A percentile compares a stretch with the other conserved stretches of the same genome.
These are phyloP conservation scores for Dothideomycetes sp. DNA, from an alignment of 2,329 filamentous ascomycete genomes.

Conservation along the genomic window DNA sequence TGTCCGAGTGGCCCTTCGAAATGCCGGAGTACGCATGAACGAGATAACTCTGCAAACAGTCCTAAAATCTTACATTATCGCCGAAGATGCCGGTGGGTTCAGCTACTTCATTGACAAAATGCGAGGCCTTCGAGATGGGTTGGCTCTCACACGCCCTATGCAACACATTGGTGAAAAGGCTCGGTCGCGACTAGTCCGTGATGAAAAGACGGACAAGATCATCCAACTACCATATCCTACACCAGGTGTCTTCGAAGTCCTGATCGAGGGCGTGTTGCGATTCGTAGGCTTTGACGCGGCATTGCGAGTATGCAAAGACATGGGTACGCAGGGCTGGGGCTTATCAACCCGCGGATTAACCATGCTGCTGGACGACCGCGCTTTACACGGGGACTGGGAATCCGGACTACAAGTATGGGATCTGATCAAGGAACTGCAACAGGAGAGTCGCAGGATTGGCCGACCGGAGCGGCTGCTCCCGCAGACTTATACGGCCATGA, in stretches of 20 bases:
- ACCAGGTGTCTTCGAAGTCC: constrained; percentile 34
- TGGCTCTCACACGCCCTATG: constrained; percentile 33
- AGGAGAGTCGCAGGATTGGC: not conserved
- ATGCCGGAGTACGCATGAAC: constrained; percentile 36
- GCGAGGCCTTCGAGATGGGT: constrained; percentile 30
- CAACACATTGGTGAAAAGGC: constrained; percentile 26
- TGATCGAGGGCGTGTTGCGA: constrained; percentile 35
- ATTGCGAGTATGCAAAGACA: constrained; percentile 32
- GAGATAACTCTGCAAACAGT: constrained; percentile 35
- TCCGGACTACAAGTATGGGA: constrained; percentile 33
- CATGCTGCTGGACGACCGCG: constrained; percentile 33
- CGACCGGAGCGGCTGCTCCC: constrained; percentile 15
- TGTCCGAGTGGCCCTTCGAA: constrained; percentile 23
- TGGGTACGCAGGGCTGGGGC: constrained; percentile 39
- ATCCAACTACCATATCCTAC: constrained; percentile 37
- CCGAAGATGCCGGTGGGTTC: constrained; percentile 28
- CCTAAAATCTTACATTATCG: constrained; percentile 31
- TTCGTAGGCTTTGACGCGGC: constrained; percentile 38
- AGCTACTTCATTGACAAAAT: constrained; percentile 32
- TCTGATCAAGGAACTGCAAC: constrained; percentile 28
- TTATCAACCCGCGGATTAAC: constrained; percentile 32
- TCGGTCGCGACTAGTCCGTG: constrained; percentile 5
- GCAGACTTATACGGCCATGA: constrained; percentile 19
- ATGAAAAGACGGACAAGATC: constrained; percentile 20
- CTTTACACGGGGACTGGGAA: constrained; percentile 29